These are phyloP conservation scores for Flaveria floridana DNA, from an alignment of 140 eudicot genomes.

Conservation along the genomic window DNA sequence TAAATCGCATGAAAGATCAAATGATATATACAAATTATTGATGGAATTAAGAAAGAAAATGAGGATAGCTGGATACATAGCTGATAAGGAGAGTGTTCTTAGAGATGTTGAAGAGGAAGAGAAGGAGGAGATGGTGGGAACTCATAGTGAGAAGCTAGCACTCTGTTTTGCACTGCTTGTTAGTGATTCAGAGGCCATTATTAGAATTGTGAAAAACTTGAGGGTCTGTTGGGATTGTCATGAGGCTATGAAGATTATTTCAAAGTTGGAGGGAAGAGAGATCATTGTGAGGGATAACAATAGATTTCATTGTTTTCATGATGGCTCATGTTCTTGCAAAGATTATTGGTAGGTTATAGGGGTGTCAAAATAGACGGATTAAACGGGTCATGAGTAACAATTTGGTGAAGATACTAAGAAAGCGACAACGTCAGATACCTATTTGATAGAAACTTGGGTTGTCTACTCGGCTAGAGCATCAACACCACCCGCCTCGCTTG, in stretches of 20 bases:
- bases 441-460: background rate
- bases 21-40: conserved; percentile 47
- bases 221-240: conserved; percentile 88
- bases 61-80: conserved; percentile 56
- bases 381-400: background rate
- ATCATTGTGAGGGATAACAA: conserved; percentile 77
- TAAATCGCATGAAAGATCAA: conserved; percentile 58
- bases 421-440: background rate
- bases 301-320: conserved; percentile 62
- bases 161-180: conserved; percentile 73
- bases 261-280: conserved; percentile 66
- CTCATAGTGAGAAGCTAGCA: conserved; percentile 82
- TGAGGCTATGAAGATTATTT: conserved; percentile 61
- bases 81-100: conserved; percentile 62
- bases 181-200: conserved; percentile 42
- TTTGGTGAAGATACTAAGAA: background rate
- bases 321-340: conserved; percentile 68
- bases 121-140: conserved; percentile 83
- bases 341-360: conserved; percentile 59
- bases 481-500: no score
- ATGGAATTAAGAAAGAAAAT: conserved; percentile 53
- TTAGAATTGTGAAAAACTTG: conserved; percentile 73
- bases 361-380: background rate
- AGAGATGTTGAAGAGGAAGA: conserved; percentile 92
- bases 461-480: background rate